phyloP scores from a whole-genome alignment of 768 basidiomycete genomes.

The Xerocomus brunneocitrinus region DNA sequence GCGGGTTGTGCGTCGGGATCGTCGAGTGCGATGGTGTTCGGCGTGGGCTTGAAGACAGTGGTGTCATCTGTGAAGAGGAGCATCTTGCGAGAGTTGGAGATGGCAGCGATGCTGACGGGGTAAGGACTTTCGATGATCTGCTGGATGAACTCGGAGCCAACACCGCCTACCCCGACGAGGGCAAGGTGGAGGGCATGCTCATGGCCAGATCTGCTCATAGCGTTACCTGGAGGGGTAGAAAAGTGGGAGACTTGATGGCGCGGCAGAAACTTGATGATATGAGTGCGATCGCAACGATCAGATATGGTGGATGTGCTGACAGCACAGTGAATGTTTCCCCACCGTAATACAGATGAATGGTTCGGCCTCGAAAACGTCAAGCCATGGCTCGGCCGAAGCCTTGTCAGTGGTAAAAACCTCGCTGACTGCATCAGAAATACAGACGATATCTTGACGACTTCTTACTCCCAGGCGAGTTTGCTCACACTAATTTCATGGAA shows the following conservation, averaged over 20 bases:
- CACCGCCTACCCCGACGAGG: constrained; percentile 88
- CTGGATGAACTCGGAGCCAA: constrained; percentile 80
- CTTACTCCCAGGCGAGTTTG: neutral
- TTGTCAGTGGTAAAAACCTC: neutral
- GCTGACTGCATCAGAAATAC: constrained; percentile 1
- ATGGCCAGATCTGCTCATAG: constrained; percentile 14
- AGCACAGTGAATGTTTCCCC: neutral
- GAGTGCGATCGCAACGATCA: constrained; percentile 12
- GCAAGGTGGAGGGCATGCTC: constrained; percentile 52
- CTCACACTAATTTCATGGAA: neutral
- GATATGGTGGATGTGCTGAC: constrained; percentile 6
- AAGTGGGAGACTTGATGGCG: neutral
- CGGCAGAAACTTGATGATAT: neutral
- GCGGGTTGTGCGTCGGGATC: constrained; percentile 29
- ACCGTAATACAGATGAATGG: too few relatives aligned
- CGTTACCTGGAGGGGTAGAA: neutral
- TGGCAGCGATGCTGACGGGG: constrained; percentile 62
- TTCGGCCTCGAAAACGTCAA: too few relatives aligned
- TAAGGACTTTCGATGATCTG: constrained; percentile 63
- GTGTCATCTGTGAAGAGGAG: constrained; percentile 50
- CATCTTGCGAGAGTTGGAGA: constrained; percentile 62
- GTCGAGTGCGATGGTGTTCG: constrained; percentile 48
- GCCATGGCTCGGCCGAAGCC: constrained; percentile 10
- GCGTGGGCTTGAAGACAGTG: constrained; percentile 33
- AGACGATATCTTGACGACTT: too few relatives aligned